Percentiles rank a stretch among this genome's conserved stretches.
Conservation (phyloP, 176 grass and related monocot genomes). For the Triticum urartu region DNA sequence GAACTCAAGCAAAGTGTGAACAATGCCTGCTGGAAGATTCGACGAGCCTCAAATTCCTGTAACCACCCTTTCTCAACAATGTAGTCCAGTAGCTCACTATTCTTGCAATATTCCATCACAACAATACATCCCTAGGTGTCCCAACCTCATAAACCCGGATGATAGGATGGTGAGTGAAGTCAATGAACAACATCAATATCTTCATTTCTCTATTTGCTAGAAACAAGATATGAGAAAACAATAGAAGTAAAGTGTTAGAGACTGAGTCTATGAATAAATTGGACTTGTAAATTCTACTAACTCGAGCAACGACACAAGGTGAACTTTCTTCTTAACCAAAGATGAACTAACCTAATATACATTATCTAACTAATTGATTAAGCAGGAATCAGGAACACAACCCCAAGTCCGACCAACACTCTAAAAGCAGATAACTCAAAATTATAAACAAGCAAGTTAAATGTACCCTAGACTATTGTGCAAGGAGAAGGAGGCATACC, state of each 20-base stretch:
- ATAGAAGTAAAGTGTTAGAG: background rate
- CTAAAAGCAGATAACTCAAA: background rate
- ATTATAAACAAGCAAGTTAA: too few species aligned
- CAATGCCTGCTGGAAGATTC: conserved; percentile 75
- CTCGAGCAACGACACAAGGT: background rate
- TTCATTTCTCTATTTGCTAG: conserved; percentile 91
- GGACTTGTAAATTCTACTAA: background rate
- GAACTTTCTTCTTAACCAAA: background rate
- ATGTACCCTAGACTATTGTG: too few species aligned
- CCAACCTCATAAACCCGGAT: conserved; percentile 91
- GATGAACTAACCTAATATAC: background rate
- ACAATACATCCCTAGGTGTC: conserved; percentile 71
- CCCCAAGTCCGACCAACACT: background rate
- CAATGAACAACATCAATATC: conserved; percentile 72
- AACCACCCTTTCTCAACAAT: conserved; percentile 84
- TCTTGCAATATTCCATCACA: conserved; percentile 90
- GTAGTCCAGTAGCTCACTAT: conserved; percentile 78
- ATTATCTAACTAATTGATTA: background rate
- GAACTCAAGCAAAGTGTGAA: too few species aligned
- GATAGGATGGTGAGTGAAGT: conserved; percentile 71
- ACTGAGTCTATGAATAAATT: conserved; percentile 4
- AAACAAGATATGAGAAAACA: conserved; percentile 10
- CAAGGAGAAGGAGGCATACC: conserved; percentile 28
- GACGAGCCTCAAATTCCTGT: conserved; percentile 79
- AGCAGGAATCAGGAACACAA: background rate